These are phyloP conservation scores for Mycena amicta DNA, from an alignment of 768 basidiomycete genomes.

Conservation along the genomic window DNA sequence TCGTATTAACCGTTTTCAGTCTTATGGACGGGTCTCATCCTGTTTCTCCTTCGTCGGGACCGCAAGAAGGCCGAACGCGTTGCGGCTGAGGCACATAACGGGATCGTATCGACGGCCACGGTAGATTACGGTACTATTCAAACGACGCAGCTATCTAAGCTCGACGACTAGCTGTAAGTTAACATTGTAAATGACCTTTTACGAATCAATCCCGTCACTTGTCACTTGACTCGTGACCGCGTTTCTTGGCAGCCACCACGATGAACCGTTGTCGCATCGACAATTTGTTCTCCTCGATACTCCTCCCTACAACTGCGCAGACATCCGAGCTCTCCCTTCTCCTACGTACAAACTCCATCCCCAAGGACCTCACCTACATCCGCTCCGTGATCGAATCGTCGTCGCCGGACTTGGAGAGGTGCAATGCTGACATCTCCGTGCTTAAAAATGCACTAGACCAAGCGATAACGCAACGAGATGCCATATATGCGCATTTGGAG, in stretches of 20 bases:
- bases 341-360: conserved; percentile 1
- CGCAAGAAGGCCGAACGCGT: not conserved
- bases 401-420: not conserved
- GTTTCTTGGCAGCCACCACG: too few relatives aligned
- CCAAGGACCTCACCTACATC: not conserved
- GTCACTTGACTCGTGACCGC: too few relatives aligned
- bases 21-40: not conserved
- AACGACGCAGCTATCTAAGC: too few relatives aligned
- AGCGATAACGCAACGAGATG: conserved; percentile 1
- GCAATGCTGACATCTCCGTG: conserved; percentile 2
- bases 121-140: not conserved
- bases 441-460: not conserved
- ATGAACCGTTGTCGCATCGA: not conserved
- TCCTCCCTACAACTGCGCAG: not conserved
- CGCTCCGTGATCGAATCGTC: not conserved
- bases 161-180: too few relatives aligned
- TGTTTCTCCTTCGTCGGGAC: not conserved
- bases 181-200: too few relatives aligned
- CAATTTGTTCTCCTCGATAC: not conserved
- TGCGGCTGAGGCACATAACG: not conserved
- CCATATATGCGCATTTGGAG: not conserved
- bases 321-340: not conserved
- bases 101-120: not conserved
- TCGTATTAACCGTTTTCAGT: too few relatives aligned
- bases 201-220: too few relatives aligned